Base-by-base conservation (phyloP, 1,284 basidiomycete genomes). In the Cutaneotrichosporon daszewskae region DNA sequence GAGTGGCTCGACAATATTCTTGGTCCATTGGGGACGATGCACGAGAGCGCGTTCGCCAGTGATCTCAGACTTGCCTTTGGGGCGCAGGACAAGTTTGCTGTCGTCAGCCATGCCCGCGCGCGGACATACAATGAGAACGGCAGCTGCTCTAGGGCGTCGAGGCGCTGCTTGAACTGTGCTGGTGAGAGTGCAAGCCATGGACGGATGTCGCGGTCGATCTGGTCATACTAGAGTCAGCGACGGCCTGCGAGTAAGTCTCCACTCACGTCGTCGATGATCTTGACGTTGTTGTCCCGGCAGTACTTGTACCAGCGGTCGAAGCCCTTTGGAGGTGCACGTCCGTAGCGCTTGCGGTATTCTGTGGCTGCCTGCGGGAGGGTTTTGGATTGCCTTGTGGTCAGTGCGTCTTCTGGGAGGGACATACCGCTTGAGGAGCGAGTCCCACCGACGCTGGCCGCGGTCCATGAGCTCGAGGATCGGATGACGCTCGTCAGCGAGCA, bases 71-170 rank as follows among this genome's bases (percentile, higher is more conserved):
- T 27, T 27, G 26, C 14, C 26, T 27, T 8, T 27, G 26, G 9
- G 14, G 26, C 26, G 26, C 8, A 9, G 8, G 25, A 13, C 25
- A 9, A 9, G 25, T 13, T 26, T 9, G 9, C 25, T 26, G 25
- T 16, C 6, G 12, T 39, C 19, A 20, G 9, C 11, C n/a, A n/a
- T n/a, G n/a, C n/a, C n/a, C n/a, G n/a, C n/a, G n/a, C n/a, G n/a
- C 20, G 17, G 8, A 55, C 62, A 47, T 34, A 68, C 66, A 60
- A 65, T 16, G 59, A 55, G 40, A 53, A 49, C 8, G 25, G 29
- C 2, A 52, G 42, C 10, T 34, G 28, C 5, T 53, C 51, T 13
- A 65, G 44, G 62, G 92, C 90, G 22, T 58, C 36, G 17, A 56
- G 54, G 13, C 67, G 55, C 14, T 59, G 41, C 13, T 56, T 48